Evolutionary conservation across 2,329 filamentous ascomycete species (phyloP).

Genomic region (Cyclaneusma minus): DNA sequence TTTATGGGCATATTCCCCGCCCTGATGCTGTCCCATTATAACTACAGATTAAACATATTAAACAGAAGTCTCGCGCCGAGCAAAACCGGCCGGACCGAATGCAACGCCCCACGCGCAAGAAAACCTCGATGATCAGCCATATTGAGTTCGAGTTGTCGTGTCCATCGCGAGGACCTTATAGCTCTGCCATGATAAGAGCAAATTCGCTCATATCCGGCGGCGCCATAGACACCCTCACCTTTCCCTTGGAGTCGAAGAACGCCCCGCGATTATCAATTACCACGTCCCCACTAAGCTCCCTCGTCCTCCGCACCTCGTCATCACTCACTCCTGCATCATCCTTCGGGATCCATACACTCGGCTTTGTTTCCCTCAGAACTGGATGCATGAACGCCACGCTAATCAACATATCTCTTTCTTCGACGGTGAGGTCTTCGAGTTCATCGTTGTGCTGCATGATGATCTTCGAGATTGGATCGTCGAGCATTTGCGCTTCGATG

Average conservation of each 20-base stretch:
- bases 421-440: slow-evolving; percentile 79
- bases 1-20: too few species aligned
- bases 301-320: slow-evolving; percentile 70
- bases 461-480: slow-evolving; percentile 10
- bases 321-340: slow-evolving; percentile 80
- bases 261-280: slow-evolving; percentile 91
- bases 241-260: slow-evolving; percentile 62
- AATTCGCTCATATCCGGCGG: slow-evolving; percentile 18
- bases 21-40: too few species aligned
- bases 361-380: slow-evolving; percentile 65
- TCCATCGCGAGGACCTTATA: too few species aligned
- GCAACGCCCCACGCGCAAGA: too few species aligned
- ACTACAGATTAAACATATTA: too few species aligned
- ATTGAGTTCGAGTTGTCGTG: too few species aligned
- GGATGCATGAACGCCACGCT: slow-evolving; percentile 80
- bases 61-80: too few species aligned
- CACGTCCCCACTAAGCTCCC: slow-evolving; percentile 39
- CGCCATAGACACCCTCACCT: slow-evolving; percentile 15
- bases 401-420: slow-evolving; percentile 74
- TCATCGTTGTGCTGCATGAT: slow-evolving; percentile 47
- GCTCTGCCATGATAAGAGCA: slow-evolving; percentile 14
- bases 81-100: too few species aligned
- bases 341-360: slow-evolving; percentile 81
- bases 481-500: slow-evolving; percentile 54
- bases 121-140: too few species aligned